Evolutionary conservation across 2,329 filamentous ascomycete species (phyloP).

Genomic region (Pseudogymnoascus sp.): DNA sequence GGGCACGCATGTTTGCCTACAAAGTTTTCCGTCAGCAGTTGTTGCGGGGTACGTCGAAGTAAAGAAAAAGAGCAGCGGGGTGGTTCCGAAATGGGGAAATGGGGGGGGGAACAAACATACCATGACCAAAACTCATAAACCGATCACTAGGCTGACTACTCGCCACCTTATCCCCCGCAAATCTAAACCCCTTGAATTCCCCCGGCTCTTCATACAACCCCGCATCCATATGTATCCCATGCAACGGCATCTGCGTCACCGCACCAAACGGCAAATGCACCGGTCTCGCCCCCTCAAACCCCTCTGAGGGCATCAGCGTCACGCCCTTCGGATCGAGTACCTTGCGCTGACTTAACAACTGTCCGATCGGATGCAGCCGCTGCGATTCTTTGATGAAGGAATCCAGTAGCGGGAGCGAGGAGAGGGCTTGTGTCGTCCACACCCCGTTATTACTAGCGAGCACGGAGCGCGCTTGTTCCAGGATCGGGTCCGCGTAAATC

Average conservation of each 20-base stretch:
- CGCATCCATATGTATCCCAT: neutral
- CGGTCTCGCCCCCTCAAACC: neutral
- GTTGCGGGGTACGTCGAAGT: too few species aligned
- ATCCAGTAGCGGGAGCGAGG: slow-evolving; percentile 26
- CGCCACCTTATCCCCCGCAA: neutral
- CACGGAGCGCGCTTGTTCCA: neutral
- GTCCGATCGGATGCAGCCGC: slow-evolving; percentile 16
- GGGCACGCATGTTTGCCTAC: neutral
- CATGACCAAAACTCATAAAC: slow-evolving; percentile 8
- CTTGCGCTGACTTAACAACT: neutral
- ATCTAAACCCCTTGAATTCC: neutral
- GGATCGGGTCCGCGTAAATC: slow-evolving; percentile 17
- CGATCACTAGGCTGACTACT: slow-evolving; percentile 1
- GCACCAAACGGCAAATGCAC: neutral
- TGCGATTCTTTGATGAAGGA: slow-evolving; percentile 28
- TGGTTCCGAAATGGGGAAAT: too few species aligned
- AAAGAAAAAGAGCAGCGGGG: too few species aligned
- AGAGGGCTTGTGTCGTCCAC: slow-evolving; percentile 26
- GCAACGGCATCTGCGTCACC: neutral
- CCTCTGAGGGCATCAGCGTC: neutral
- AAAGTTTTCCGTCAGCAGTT: neutral
- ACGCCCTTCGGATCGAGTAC: neutral
- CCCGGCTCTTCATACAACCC: neutral
- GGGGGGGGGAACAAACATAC: neutral
- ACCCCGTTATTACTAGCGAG: slow-evolving; percentile 15